These are phyloP conservation scores for Alternaria conjuncta DNA, from an alignment of 2,329 filamentous ascomycete species.

Conservation along the genomic window DNA sequence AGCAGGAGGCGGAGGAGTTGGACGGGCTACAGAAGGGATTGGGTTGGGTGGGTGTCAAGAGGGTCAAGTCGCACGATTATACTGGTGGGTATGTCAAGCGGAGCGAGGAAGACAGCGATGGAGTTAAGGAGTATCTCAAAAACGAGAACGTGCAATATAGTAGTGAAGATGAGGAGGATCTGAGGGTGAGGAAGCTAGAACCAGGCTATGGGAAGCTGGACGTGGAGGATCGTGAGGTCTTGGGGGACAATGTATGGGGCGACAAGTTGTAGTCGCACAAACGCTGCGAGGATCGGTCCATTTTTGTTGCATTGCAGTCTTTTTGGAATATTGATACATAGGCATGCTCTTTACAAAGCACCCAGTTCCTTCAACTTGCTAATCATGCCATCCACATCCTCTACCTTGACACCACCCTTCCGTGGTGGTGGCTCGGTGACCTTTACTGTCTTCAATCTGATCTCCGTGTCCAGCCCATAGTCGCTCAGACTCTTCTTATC, in stretches of 20 bases:
- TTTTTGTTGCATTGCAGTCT: background rate
- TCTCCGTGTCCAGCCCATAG: slow-evolving; percentile 72
- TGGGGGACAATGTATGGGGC: background rate
- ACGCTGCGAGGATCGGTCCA: background rate
- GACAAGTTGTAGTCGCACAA: background rate
- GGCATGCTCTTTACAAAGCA: slow-evolving; percentile 67
- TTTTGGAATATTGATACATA: background rate
- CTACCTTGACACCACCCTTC: slow-evolving; percentile 95
- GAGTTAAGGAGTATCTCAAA: background rate
- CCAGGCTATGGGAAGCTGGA: background rate
- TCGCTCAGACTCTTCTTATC: slow-evolving; percentile 90
- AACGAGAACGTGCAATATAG: background rate
- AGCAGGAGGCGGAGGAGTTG: background rate
- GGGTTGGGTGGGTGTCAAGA: background rate
- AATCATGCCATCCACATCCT: slow-evolving; percentile 95
- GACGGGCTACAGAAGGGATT: background rate
- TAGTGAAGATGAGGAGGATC: background rate
- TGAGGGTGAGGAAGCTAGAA: background rate
- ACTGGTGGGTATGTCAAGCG: background rate
- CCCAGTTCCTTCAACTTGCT: slow-evolving; percentile 94
- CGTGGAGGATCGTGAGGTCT: background rate
- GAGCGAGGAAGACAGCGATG: background rate
- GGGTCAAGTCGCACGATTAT: background rate
- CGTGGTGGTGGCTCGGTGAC: slow-evolving; percentile 85
- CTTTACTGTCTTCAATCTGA: slow-evolving; percentile 86